Evolutionary conservation across 2,329 filamentous ascomycete genomes (phyloP), one percentile per base, ranked within the genome.

Genomic region (Diaporthe velutina): DNA sequence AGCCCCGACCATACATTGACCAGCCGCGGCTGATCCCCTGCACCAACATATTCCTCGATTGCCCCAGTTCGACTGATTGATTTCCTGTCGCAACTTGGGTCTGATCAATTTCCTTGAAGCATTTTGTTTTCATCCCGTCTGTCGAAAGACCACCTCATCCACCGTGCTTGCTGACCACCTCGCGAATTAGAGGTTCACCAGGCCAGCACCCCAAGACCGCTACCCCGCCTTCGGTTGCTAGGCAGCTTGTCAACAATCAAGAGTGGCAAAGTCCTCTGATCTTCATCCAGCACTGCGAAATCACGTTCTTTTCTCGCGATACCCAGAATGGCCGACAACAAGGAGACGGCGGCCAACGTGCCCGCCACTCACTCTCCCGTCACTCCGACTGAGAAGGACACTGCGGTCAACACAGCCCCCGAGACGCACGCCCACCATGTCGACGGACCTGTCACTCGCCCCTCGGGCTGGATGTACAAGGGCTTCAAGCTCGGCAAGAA

Each of bases 401-500:
- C 50, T 38, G 7, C 54, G 5, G 28, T 61, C 40, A 19, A 61
- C 17, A 33, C 70, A 7, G 57, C 70, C 17, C 45, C 66, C 13
- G 38, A 58, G 42, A 48, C 54, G 7, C 48, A 58, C 25, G 35
- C 64, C 42, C 38, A 61, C 35, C 40, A 28, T 22, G 40, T 17
- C 58, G 73, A 52, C 30, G 75, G 50, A 13, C 40, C 70, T 2
- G 28, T 79, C 5, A 12, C 66, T 75, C 87, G 86, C 40, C 89
- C 89, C 2, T 55, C 77, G 4, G 88, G 89, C 77, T 95, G 93
- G 93, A 92, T 91, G 84, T 95, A 95, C 87, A 91, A 89, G 80
- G 86, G 87, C 66, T 80, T 90, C 79, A 88, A 86, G 73, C 75
- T 95, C 73, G 84, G 86, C 67, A 83, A 84, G 74, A 42, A 25